phyloP scores from a whole-genome alignment of 2,329 filamentous ascomycete genomes.

The Ophiostoma pallidulum region DNA sequence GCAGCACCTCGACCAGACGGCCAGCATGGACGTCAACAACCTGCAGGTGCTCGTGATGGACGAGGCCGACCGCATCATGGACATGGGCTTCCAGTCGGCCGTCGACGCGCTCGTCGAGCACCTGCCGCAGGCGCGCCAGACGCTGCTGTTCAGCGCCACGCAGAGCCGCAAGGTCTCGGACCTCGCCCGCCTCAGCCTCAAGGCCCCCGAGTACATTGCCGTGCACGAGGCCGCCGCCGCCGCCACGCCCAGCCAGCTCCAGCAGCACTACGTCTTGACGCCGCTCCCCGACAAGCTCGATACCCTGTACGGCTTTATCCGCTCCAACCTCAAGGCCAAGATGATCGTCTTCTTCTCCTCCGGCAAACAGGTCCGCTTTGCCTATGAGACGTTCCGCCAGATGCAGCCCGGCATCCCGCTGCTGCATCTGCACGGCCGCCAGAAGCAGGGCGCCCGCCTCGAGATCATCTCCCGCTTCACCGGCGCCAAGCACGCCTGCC shows the following conservation, averaged over 20 bases:
- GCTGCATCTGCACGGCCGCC: constrained; percentile 84
- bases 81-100: constrained; percentile 88
- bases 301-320: constrained; percentile 85
- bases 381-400: constrained; percentile 86
- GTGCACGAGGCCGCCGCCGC: constrained; percentile 75
- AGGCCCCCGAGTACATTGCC: constrained; percentile 88
- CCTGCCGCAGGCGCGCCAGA: constrained; percentile 76
- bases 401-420: constrained; percentile 90
- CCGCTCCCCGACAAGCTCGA: constrained; percentile 83
- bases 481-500: constrained; percentile 68
- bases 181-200: constrained; percentile 75
- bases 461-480: constrained; percentile 83
- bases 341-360: constrained; percentile 93
- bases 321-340: constrained; percentile 83
- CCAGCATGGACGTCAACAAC: constrained; percentile 80
- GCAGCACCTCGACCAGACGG: constrained; percentile 92
- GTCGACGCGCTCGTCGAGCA: constrained; percentile 92
- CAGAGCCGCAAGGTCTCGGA: constrained; percentile 93
- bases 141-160: constrained; percentile 89
- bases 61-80: constrained; percentile 92
- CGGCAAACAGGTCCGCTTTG: constrained; percentile 92
- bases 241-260: constrained; percentile 73
- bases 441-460: constrained; percentile 81
- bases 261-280: constrained; percentile 85
- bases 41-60: constrained; percentile 89